Percentiles rank a stretch among this genome's conserved stretches.
phyloP scores from a whole-genome alignment of 345 rosid genomes.

The Arabis hirsuta region DNA sequence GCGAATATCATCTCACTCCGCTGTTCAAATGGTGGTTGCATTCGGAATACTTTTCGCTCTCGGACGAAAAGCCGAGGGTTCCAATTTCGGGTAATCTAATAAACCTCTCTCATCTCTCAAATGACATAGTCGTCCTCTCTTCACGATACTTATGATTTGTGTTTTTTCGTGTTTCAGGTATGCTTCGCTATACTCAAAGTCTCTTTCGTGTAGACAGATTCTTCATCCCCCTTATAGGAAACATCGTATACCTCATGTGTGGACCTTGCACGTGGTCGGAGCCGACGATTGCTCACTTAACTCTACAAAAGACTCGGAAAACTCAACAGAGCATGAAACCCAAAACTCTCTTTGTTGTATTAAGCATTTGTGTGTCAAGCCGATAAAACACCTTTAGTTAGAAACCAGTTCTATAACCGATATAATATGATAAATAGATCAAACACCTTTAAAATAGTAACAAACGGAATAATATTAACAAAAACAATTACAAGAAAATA shows the following conservation, averaged over 20 bases:
- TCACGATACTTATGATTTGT: not conserved
- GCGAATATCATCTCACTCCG: constrained; percentile 68
- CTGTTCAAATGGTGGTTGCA: constrained; percentile 75
- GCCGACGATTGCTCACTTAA: constrained; percentile 60
- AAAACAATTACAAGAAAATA: too few relatives aligned
- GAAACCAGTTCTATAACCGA: too few relatives aligned
- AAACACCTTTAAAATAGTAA: too few relatives aligned
- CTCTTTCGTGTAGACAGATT: constrained; percentile 81
- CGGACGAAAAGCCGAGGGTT: constrained; percentile 69
- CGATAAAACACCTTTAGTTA: too few relatives aligned
- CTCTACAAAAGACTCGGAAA: constrained; percentile 62
- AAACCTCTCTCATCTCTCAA: not conserved
- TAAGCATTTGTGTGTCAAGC: too few relatives aligned
- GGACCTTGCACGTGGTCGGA: constrained; percentile 82
- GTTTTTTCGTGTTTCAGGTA: constrained; percentile 51
- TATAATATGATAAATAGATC: too few relatives aligned
- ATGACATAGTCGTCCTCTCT: not conserved
- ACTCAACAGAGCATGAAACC: constrained; percentile 33
- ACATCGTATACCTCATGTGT: constrained; percentile 86
- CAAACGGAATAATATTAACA: too few relatives aligned
- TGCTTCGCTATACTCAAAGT: constrained; percentile 63
- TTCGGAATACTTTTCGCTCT: constrained; percentile 80
- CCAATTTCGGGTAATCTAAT: constrained; percentile 66
- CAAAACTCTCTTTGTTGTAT: not conserved
- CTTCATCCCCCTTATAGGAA: constrained; percentile 82